Base-by-base conservation (phyloP, 2,329 filamentous ascomycete genomes). In the Graphiopsis chlorocephala region DNA sequence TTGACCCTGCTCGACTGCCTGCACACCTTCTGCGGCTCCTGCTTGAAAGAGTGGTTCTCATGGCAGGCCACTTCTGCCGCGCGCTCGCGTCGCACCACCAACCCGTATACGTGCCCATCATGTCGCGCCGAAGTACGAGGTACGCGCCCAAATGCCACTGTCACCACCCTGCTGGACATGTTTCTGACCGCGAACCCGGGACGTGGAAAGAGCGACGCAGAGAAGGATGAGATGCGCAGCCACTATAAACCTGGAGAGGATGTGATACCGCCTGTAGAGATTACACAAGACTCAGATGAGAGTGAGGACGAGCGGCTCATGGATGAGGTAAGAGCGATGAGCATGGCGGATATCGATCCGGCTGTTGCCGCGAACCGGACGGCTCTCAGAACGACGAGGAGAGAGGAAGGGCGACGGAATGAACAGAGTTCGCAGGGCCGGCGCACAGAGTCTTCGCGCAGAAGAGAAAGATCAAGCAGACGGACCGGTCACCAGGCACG, bases 41-140 rank as follows among this genome's bases (percentile, higher is more conserved):
- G 95, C 75, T 78, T 98, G 65, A 97, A 96, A 78, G 92, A 96
- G 81, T 99, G 95, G 95, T 99, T 98, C 76, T 82, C 83, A 68
- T 95, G 88, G 78, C 92, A 97, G 77, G 88, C 88, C 42, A 81
- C 83, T 31, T 82, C 83, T 15, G 85, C 84, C 50, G 85, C 84
- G 68, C 80, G 77, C 65, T 78, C 61, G 74, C 83, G 70, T 73
- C 67, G 69, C 7, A 84, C 72, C 66, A 82, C 72, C 3, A 79
- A 83, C 61, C 84, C 84, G 53, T 96, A 92, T 77, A 97, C 93
- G 53, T 99, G 95, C 80, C 95, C 95, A 47, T 90, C 92, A 79
- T 99, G 95, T 79, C 91, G 95, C 69, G 91, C 93, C 53, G 79
- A 84, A 14, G 94, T 99, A 66, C 89, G 93, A 68, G 91, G 90